Evolutionary conservation across 2,329 filamentous ascomycete genomes (phyloP).

Genomic region (Phoma herbarum): DNA sequence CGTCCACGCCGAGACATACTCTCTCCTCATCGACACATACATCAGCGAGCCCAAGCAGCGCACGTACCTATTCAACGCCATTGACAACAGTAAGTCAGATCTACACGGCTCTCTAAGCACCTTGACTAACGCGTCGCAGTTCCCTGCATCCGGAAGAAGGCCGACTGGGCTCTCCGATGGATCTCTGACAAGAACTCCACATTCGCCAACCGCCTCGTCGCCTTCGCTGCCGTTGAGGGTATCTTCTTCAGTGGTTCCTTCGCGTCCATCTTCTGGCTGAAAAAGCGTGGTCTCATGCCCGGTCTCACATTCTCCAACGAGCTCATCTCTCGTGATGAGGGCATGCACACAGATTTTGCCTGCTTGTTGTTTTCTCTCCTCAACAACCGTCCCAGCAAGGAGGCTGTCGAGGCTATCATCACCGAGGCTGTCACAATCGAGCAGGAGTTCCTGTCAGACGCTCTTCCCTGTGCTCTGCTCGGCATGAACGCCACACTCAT

Average conservation of each 20-base stretch:
- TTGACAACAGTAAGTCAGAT: conserved; percentile 83
- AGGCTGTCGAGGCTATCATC: conserved; percentile 86
- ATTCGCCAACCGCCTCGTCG: conserved; percentile 93
- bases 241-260: conserved; percentile 99
- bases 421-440: conserved; percentile 93
- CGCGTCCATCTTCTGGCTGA: conserved; percentile 99
- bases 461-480: conserved; percentile 88
- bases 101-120: no score
- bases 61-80: conserved; percentile 95
- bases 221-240: conserved; percentile 96
- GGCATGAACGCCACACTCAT: conserved; percentile 98
- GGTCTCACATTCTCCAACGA: conserved; percentile 99
- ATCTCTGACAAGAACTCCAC: conserved; percentile 93
- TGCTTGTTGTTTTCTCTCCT: conserved; percentile 98
- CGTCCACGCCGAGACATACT: conserved; percentile 99
- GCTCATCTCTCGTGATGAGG: conserved; percentile 99
- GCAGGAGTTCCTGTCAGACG: conserved; percentile 97
- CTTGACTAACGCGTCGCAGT: conserved; percentile 62
- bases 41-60: conserved; percentile 97
- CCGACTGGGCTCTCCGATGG: conserved; percentile 96
- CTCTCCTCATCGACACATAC: conserved; percentile 97
- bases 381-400: conserved; percentile 85
- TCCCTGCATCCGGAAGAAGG: conserved; percentile 97
- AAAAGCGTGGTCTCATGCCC: conserved; percentile 99
- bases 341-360: conserved; percentile 98